Percentiles rank a stretch among this genome's conserved stretches.
Conservation (phyloP, 2,329 filamentous ascomycete genomes). For the Nannizziopsis barbatae region DNA sequence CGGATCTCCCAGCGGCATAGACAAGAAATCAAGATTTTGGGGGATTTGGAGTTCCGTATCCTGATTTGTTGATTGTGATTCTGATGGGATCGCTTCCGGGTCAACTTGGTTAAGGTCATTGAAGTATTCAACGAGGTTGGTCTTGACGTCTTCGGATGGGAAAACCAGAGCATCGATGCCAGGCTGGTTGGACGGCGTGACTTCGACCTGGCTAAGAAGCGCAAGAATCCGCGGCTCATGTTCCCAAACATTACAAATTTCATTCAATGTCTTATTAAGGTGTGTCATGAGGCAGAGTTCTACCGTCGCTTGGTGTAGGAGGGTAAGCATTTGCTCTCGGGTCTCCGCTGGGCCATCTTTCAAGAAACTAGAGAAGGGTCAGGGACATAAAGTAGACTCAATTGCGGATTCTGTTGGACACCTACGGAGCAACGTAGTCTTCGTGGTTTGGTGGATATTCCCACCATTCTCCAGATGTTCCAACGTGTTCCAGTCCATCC, state of each 20-base stretch:
- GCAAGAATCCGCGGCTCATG: slow-evolving; percentile 24
- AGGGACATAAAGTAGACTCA: not conserved
- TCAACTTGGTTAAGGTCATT: slow-evolving; percentile 16
- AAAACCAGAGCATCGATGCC: slow-evolving; percentile 22
- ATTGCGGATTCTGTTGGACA: slow-evolving; percentile 7
- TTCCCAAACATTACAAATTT: slow-evolving; percentile 26
- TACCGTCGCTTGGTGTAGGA: slow-evolving; percentile 46
- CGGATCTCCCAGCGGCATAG: slow-evolving; percentile 46
- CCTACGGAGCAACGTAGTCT: slow-evolving; percentile 36
- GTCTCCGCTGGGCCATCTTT: slow-evolving; percentile 27
- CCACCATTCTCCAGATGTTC: slow-evolving; percentile 37
- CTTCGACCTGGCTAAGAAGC: slow-evolving; percentile 25
- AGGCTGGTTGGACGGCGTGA: slow-evolving; percentile 19
- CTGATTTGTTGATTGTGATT: slow-evolving; percentile 12
- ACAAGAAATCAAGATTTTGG: slow-evolving; percentile 46
- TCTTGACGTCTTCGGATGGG: slow-evolving; percentile 23
- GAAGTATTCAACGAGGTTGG: slow-evolving; percentile 28
- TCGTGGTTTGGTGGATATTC: slow-evolving; percentile 27
- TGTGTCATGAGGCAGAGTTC: slow-evolving; percentile 44
- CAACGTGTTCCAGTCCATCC: slow-evolving; percentile 46
- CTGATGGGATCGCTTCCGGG: slow-evolving; percentile 8
- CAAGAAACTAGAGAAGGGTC: slow-evolving; percentile 24
- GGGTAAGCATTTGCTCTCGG: slow-evolving; percentile 28
- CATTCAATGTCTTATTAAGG: slow-evolving; percentile 29
- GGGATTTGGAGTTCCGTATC: slow-evolving; percentile 9